Base-by-base conservation (phyloP, 2,329 filamentous ascomycete species). In the Orbilia quercus region DNA sequence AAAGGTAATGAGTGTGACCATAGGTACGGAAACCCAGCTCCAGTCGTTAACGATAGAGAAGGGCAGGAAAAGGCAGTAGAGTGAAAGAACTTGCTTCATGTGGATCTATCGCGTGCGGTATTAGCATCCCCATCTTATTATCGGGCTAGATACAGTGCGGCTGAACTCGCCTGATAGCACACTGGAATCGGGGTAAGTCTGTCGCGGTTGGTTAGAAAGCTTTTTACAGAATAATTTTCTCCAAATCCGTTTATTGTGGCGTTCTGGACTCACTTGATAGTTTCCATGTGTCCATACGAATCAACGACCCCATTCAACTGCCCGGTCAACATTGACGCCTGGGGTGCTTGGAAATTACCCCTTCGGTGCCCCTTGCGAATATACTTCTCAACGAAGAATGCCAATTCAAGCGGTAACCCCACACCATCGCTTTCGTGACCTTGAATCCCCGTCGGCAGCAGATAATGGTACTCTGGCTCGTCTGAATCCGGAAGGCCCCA, bases 21-120 rank as follows among this genome's bases (percentile, higher is more conserved):
- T 84, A 0, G 84, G 83, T 3, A 89, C 81, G 1, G 84, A 82
- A 83, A 85, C 88, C 86, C 86, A 89, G 6, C 82, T 83, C 81
- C 88, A 85, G 53, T 88, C 85, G 58, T 85, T 84, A 0, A 88
- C 86, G 78, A 88, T 84, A 4, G 85, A 86, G 77, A 89, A 89
- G 0, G 87, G 87, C n/a, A 89, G 80, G 6, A 89, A 84, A 73
- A 83, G 84, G 31, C 84, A 83, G 76, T 87, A 89, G 1, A 89
- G 81, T 0, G 86, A 86, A 0, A 89, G 82, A 1, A 89, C 87
- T 79, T 89, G 87, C 74, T 85, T 85, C 77, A 87, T 85, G 76
- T 89, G 87, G 74, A 89, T 89, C 82, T 84, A 42, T 53, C 7
- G 28, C 22, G 9, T 1, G 25, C 36, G n/a, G 31, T 31, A 16